A percentile compares a stretch with the other conserved stretches of the same genome.
Evolutionary conservation across 345 rosid genomes (phyloP).

Genomic region (Syzygium aromaticum): DNA sequence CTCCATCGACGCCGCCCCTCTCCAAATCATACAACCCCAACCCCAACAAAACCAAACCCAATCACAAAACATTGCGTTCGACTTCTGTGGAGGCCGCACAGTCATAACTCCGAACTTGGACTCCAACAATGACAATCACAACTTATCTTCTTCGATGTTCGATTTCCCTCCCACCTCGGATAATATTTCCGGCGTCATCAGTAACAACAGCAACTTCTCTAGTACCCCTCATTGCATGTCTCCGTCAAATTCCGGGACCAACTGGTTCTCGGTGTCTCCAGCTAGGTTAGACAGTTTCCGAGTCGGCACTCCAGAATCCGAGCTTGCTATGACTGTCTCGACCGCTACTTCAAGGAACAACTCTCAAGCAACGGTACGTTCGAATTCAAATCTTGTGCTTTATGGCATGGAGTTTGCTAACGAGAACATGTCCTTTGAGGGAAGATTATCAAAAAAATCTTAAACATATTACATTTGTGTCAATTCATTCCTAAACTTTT

Average conservation of each 20-base stretch:
- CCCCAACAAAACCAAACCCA: neutral
- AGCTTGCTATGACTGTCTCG: constrained; percentile 1
- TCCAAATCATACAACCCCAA: neutral
- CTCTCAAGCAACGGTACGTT: neutral
- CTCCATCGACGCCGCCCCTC: neutral
- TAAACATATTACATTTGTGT: rapidly evolving
- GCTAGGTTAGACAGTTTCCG: constrained; percentile 3
- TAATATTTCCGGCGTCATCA: constrained; percentile 5
- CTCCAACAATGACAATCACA: neutral
- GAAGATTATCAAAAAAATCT: rapidly evolving
- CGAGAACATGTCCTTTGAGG: neutral
- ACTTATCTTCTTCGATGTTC: no score
- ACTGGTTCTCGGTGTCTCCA: constrained; percentile 6
- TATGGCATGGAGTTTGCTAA: neutral
- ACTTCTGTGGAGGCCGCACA: constrained; percentile 12
- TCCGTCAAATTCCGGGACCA: constrained; percentile 7
- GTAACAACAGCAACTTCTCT: neutral
- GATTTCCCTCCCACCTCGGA: neutral
- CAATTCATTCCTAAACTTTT: neutral
- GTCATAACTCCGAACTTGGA: constrained; percentile 17
- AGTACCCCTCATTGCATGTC: constrained; percentile 11
- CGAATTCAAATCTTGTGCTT: neutral
- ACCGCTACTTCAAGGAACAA: constrained; percentile 9
- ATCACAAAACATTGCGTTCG: constrained; percentile 17
- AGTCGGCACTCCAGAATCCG: constrained; percentile 3